A percentile compares a stretch with the other conserved stretches of the same genome.
These are phyloP conservation scores for Clonostachys solani DNA, from an alignment of 2,329 filamentous ascomycete species.

Conservation along the genomic window DNA sequence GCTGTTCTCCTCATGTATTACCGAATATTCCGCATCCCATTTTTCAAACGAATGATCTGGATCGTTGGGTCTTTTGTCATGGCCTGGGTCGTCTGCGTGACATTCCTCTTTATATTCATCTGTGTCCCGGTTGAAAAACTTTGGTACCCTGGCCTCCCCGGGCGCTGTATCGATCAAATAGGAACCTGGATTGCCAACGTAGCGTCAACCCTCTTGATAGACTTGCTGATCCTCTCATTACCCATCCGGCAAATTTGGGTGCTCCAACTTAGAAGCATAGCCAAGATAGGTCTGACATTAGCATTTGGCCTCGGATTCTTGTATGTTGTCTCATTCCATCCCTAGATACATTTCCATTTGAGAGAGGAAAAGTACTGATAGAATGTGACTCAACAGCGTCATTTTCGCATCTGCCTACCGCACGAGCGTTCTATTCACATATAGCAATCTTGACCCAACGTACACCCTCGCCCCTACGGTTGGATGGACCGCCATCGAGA, in stretches of 20 bases:
- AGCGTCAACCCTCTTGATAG: conserved; percentile 39
- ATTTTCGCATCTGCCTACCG: conserved; percentile 37
- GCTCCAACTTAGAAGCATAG: conserved; percentile 29
- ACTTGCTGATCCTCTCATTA: conserved; percentile 37
- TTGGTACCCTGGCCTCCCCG: conserved; percentile 39
- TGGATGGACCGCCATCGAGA: conserved; percentile 44
- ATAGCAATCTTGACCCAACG: conserved; percentile 29
- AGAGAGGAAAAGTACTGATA: neutral
- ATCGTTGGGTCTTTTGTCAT: conserved; percentile 35
- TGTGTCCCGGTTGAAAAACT: conserved; percentile 44
- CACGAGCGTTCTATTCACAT: conserved; percentile 37
- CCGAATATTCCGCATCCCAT: conserved; percentile 41
- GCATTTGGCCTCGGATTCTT: conserved; percentile 40
- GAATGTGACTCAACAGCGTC: conserved; percentile 21
- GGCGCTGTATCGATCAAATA: conserved; percentile 43
- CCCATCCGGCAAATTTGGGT: conserved; percentile 41
- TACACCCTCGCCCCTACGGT: conserved; percentile 40
- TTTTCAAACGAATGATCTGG: conserved; percentile 35
- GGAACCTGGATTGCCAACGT: conserved; percentile 46
- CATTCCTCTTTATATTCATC: conserved; percentile 46
- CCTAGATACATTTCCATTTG: neutral
- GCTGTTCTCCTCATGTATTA: conserved; percentile 47
- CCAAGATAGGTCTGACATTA: conserved; percentile 37
- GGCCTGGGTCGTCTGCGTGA: conserved; percentile 40
- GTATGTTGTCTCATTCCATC: conserved; percentile 14